phyloP scores from a whole-genome alignment of 768 basidiomycete genomes.

The Daedaleopsis sinensis region DNA sequence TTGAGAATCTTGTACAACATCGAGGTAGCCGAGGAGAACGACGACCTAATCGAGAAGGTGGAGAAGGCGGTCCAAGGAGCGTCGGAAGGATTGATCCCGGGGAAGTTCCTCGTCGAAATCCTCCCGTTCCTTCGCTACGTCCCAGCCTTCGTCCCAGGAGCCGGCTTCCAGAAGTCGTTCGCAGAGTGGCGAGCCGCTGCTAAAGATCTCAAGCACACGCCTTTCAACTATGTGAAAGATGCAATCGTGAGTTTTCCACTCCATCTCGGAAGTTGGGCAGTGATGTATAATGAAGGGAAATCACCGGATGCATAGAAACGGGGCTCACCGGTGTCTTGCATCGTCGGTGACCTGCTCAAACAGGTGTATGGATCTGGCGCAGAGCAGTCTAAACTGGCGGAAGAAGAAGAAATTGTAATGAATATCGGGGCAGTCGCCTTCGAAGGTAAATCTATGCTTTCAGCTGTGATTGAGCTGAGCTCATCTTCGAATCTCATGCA shows the following conservation, averaged over 20 bases:
- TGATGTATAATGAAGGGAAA: too few species aligned
- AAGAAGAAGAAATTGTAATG: slow-evolving; percentile 25
- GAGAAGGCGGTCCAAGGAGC: slow-evolving; percentile 5
- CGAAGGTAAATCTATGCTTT: slow-evolving; percentile 2
- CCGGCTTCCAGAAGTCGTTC: slow-evolving; percentile 15
- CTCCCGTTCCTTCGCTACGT: slow-evolving; percentile 25
- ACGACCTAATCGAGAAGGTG: slow-evolving; percentile 8
- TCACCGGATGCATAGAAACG: background rate
- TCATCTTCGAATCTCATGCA: background rate
- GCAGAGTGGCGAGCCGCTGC: slow-evolving; percentile 1
- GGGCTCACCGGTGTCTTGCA: background rate
- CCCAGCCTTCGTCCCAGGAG: slow-evolving; percentile 27
- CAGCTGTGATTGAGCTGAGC: too few species aligned
- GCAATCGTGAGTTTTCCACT: background rate
- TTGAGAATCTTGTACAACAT: slow-evolving; percentile 10
- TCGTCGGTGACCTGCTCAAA: background rate
- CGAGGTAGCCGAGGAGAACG: slow-evolving; percentile 2
- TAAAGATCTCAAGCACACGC: too few species aligned
- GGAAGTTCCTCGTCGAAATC: slow-evolving; percentile 28
- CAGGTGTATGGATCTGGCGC: background rate
- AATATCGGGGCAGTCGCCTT: slow-evolving; percentile 19
- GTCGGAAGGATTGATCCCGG: slow-evolving; percentile 15
- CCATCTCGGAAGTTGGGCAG: background rate
- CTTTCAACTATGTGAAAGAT: too few species aligned
- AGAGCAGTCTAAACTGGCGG: background rate